phyloP scores from a whole-genome alignment of 2,329 filamentous ascomycete genomes.

The Penicillium rolfsii region DNA sequence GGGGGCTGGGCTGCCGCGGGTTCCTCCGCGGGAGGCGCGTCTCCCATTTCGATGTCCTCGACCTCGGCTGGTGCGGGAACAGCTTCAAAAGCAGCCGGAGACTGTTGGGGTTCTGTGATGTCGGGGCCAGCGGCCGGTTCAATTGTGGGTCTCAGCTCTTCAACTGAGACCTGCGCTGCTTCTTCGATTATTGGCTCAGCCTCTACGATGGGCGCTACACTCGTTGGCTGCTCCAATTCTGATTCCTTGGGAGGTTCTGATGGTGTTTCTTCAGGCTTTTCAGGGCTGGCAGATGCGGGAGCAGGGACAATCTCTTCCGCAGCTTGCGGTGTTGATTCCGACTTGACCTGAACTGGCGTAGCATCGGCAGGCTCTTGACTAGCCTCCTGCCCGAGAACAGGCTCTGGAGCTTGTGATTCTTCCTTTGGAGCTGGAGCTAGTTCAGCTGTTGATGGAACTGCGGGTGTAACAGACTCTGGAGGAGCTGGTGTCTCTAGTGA shows the following conservation, averaged over 20 bases:
- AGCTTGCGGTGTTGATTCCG: neutral
- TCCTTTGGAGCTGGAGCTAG: slow-evolving; percentile 3
- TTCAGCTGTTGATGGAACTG: slow-evolving; percentile 5
- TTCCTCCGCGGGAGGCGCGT: slow-evolving; percentile 6
- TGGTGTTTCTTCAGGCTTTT: slow-evolving; percentile 3
- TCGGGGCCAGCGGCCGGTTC: neutral
- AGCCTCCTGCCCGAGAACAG: neutral
- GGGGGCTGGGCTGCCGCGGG: neutral
- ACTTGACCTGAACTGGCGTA: slow-evolving; percentile 8
- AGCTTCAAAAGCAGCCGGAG: neutral
- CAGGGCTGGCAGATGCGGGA: slow-evolving; percentile 4
- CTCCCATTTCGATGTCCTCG: slow-evolving; percentile 15
- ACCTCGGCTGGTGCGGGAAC: neutral
- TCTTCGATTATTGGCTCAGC: neutral
- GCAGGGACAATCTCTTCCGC: neutral
- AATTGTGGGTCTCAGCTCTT: neutral
- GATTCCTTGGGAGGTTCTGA: neutral
- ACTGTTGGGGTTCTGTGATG: neutral
- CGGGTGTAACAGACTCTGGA: slow-evolving; percentile 5
- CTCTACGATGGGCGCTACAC: neutral
- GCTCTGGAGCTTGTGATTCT: slow-evolving; percentile 13
- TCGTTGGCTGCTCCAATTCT: slow-evolving; percentile 2
- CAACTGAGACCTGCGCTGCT: neutral
- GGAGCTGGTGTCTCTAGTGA: neutral
- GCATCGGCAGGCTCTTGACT: slow-evolving; percentile 1